A percentile compares a stretch with the other conserved stretches of the same genome.
Evolutionary conservation across 495 filamentous ascomycete genomes (phyloP).

Genomic region (Xylaria palmicola): DNA sequence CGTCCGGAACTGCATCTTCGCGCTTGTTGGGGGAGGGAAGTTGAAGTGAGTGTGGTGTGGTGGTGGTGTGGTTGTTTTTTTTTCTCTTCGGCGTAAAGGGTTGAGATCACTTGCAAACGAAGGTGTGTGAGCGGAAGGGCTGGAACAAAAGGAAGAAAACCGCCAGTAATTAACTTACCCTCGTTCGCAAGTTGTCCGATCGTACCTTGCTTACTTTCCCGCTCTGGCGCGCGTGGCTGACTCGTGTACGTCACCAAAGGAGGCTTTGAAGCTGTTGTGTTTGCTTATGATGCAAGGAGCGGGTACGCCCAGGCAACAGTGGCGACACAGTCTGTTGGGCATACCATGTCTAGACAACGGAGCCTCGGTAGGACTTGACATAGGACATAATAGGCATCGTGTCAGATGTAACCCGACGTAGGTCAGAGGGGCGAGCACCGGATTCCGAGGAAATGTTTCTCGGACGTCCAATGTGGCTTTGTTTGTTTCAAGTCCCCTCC

Average conservation of each 20-base stretch:
- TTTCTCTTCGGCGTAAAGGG: not conserved
- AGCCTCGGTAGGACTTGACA: too few relatives aligned
- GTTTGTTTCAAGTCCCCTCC: too few relatives aligned
- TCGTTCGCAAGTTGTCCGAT: not conserved
- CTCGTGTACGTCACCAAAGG: not conserved
- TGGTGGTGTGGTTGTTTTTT: not conserved
- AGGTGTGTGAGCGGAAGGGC: too few relatives aligned
- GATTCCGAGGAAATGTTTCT: too few relatives aligned
- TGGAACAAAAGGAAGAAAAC: not conserved
- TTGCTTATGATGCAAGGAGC: not conserved
- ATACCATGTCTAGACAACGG: too few relatives aligned
- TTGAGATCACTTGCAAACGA: not conserved
- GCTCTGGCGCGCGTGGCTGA: not conserved
- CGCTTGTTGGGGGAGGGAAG: not conserved
- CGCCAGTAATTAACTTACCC: not conserved
- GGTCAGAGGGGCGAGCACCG: too few relatives aligned
- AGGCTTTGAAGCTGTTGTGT: not conserved
- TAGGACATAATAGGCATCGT: too few relatives aligned
- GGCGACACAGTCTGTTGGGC: too few relatives aligned
- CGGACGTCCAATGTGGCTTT: too few relatives aligned
- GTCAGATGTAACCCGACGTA: too few relatives aligned
- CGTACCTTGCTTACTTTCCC: not conserved
- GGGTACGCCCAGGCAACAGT: not conserved
- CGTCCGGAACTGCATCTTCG: slow-evolving; percentile 27
- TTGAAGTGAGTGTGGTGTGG: not conserved